Percentiles rank a stretch among this genome's conserved stretches.
These are phyloP conservation scores for Prunus persica DNA, from an alignment of 306 rosid genomes.

Conservation along the genomic window Prunus_persica_NCBIv2 NC_034013.1:16049001-16049500, in stretches of 20 bases:
- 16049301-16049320: slow-evolving; percentile 25
- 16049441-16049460: slow-evolving; percentile 30
- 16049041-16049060: slow-evolving; percentile 36
- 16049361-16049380: slow-evolving; percentile 20
- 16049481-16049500: slow-evolving; percentile 30
- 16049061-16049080: slow-evolving; percentile 43
- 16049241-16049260: slow-evolving; percentile 30
- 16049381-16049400: slow-evolving; percentile 19
- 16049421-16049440: slow-evolving; percentile 34
- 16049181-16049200: slow-evolving; percentile 42
- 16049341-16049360: slow-evolving; percentile 16
- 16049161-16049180: slow-evolving; percentile 44
- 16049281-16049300: slow-evolving; percentile 14
- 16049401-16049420: slow-evolving; percentile 40
- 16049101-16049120: slow-evolving; percentile 37
- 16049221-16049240: slow-evolving; percentile 36
- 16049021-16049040: slow-evolving; percentile 29
- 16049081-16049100: slow-evolving; percentile 45
- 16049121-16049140: slow-evolving; percentile 35
- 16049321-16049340: slow-evolving; percentile 27
- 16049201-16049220: slow-evolving; percentile 26
- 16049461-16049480: slow-evolving; percentile 41
- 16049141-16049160: slow-evolving; percentile 42
- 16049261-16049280: slow-evolving; percentile 33
- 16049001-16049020: slow-evolving; percentile 46